A percentile compares a stretch with the other conserved stretches of the same genome.
These are phyloP conservation scores for Fraxinus baroniana DNA, from an alignment of 305 asterid genomes.

Conservation along the genomic window DNA sequence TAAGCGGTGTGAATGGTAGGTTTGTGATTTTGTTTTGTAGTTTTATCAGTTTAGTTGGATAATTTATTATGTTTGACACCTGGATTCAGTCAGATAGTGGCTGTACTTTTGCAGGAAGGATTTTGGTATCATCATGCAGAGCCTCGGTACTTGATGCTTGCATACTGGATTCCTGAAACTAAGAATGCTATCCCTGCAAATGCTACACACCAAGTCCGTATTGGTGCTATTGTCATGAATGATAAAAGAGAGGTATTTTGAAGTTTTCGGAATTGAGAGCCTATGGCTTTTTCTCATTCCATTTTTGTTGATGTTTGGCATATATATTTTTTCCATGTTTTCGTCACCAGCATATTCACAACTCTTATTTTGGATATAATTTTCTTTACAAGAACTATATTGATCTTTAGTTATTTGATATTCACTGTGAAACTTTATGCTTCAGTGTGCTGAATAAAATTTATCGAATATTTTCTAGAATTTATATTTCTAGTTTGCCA, in stretches of 20 bases:
- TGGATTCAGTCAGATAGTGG: conserved; percentile 10
- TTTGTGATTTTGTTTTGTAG: not conserved
- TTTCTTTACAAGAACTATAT: not conserved
- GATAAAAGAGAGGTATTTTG: conserved; percentile 65
- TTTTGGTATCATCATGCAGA: conserved; percentile 84
- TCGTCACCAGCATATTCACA: not conserved
- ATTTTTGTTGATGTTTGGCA: not conserved
- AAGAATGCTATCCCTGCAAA: conserved; percentile 66
- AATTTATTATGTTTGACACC: not conserved
- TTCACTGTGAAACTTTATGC: not conserved
- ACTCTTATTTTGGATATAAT: not conserved
- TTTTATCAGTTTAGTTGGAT: not conserved
- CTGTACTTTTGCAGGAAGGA: conserved; percentile 58
- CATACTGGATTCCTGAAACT: conserved; percentile 61
- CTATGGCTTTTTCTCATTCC: not conserved
- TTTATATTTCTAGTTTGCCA: not conserved
- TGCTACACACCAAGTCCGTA: conserved; percentile 65
- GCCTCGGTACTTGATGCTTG: conserved; percentile 76
- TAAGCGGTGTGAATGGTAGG: not conserved
- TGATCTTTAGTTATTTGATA: not conserved
- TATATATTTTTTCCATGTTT: not conserved
- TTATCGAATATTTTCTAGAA: not conserved
- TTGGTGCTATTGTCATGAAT: conserved; percentile 72
- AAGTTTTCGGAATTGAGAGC: not conserved
- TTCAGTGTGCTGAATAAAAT: not conserved